These are phyloP conservation scores for Tulasnella sp. DNA, from an alignment of 768 basidiomycete genomes.

Conservation along the genomic window DNA sequence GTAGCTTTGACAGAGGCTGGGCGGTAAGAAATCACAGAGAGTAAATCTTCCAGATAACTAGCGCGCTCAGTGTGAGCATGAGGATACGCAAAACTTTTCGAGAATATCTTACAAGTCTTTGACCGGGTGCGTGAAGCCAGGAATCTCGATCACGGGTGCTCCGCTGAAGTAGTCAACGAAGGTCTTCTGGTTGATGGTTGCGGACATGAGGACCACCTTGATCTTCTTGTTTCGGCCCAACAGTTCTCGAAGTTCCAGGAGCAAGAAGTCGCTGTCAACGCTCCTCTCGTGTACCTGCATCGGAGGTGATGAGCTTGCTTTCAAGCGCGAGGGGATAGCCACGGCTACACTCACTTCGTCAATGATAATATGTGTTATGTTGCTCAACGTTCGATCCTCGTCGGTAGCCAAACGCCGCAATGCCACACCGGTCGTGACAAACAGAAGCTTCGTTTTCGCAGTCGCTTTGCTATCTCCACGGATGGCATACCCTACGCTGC, in stretches of 20 bases:
- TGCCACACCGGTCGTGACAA: conserved; percentile 94
- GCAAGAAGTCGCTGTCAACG: conserved; percentile 86
- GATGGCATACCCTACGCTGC: conserved; percentile 85
- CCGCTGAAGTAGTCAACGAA: conserved; percentile 80
- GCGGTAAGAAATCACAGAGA: conserved; percentile 61
- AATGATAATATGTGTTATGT: conserved; percentile 85
- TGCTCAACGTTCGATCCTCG: conserved; percentile 61
- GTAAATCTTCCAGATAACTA: conserved; percentile 83
- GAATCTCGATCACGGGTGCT: conserved; percentile 81
- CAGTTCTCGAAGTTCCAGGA: conserved; percentile 81
- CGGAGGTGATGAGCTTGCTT: neutral
- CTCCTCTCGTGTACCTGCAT: conserved; percentile 86
- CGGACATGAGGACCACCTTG: conserved; percentile 84
- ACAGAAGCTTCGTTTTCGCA: conserved; percentile 72
- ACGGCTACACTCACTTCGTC: conserved; percentile 67
- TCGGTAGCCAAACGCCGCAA: conserved; percentile 77
- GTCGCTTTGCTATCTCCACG: conserved; percentile 79
- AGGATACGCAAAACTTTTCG: neutral
- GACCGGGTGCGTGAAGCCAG: conserved; percentile 80
- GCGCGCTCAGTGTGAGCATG: neutral
- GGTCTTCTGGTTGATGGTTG: conserved; percentile 90
- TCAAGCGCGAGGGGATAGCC: neutral
- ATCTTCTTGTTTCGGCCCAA: conserved; percentile 63
- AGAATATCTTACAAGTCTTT: conserved; percentile 60
- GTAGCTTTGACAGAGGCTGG: conserved; percentile 50